Base-by-base conservation (phyloP, 495 filamentous ascomycete genomes). In the Xylaria scruposa region DNA sequence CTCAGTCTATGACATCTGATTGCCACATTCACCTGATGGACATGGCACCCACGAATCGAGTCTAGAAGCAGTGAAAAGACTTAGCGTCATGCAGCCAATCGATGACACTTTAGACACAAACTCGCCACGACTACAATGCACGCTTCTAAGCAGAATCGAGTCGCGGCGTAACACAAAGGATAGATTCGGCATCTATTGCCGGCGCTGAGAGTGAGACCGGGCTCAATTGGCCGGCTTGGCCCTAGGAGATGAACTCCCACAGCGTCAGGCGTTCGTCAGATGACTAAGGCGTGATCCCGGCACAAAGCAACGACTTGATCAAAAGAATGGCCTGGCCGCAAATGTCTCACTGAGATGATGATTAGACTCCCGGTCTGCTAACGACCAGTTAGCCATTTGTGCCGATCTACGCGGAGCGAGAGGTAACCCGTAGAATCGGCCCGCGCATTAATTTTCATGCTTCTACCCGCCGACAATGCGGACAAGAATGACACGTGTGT, bases 361-460 rank as follows among this genome's bases (percentile, higher is more conserved):
- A 42, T 26, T 17, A 44, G 24, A 44, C 38, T 2, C n/a, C 26
- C 6, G 36, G 12, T 26, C 38, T 17, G 10, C 58, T 24, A 24
- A 61, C 36, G n/a, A 62, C 9, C 58, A 24, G 36, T 62, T 40
- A 19, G 17, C 38, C 31, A 51, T 42, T 56, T 56, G 59, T 53
- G 47, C 46, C n/a, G 46, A 36, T 26, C 31, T 40, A 49, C 29
- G 21, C 26, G 38, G n/a, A 69, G 8, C 24, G 29, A 5, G 36
- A 64, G 33, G 46, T 56, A 44, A 56, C 36, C 36, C 33, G 24
- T 64, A 46, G 56, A 70, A 42, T 70, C 59, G 68, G 68, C 21
- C 68, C 67, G 54, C 54, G 38, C 31, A 15, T 61, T 49, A 44
- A 56, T 19, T 59, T 19, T 59, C 12, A 49, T 61, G 56, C 29